Percentiles rank a stretch among this genome's conserved stretches.
phyloP scores from a whole-genome alignment of 2,329 filamentous ascomycete species.

The Pseudopyrenochaeta lycopersici region DNA sequence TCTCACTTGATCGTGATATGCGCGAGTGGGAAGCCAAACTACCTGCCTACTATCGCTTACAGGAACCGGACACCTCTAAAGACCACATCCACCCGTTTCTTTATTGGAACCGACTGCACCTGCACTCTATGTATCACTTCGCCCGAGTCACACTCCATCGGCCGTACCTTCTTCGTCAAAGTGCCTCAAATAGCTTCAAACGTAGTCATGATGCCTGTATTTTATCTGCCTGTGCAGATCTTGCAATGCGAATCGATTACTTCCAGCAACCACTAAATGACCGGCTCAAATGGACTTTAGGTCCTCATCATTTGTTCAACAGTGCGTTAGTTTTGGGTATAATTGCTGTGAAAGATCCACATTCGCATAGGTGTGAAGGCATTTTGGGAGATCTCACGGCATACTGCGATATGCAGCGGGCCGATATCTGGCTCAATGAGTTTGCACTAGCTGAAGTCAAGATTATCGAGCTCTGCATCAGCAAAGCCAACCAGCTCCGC shows the following conservation, averaged over 20 bases:
- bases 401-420: constrained; percentile 53
- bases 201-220: constrained; percentile 54
- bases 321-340: constrained; percentile 53
- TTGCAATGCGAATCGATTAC: constrained; percentile 49
- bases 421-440: constrained; percentile 54
- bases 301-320: constrained; percentile 54
- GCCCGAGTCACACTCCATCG: constrained; percentile 53
- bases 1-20: constrained; percentile 47
- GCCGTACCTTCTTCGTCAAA: constrained; percentile 51
- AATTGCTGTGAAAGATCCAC: constrained; percentile 48
- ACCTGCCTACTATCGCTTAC: constrained; percentile 48
- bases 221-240: constrained; percentile 52
- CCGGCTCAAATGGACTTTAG: constrained; percentile 47
- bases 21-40: constrained; percentile 43
- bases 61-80: constrained; percentile 41
- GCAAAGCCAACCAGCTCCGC: constrained; percentile 25
- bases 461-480: constrained; percentile 54
- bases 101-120: constrained; percentile 50
- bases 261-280: constrained; percentile 42
- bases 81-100: constrained; percentile 43
- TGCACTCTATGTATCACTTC: constrained; percentile 54
- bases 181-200: constrained; percentile 52
- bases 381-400: constrained; percentile 52
- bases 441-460: constrained; percentile 55
- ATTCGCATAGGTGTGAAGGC: constrained; percentile 36